phyloP scores from a whole-genome alignment of 2,329 filamentous ascomycete species.

The Amylocarpus encephaloides region DNA sequence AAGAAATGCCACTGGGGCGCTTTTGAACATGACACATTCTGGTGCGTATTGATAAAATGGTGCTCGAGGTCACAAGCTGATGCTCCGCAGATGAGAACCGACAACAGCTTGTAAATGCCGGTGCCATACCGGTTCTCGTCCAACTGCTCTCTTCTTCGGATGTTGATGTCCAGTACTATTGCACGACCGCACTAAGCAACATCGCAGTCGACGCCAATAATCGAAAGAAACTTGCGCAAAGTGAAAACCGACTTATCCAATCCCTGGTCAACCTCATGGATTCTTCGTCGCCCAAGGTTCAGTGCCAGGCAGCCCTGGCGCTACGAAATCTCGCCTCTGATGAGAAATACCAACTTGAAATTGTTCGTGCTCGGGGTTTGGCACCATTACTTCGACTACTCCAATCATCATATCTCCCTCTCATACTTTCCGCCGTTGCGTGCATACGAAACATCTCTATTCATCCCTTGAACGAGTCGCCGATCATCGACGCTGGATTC shows the following conservation, averaged over 20 bases:
- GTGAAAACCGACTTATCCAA: constrained; percentile 85
- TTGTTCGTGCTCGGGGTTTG: constrained; percentile 83
- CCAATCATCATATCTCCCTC: constrained; percentile 89
- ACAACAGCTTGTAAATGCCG: constrained; percentile 93
- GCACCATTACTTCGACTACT: constrained; percentile 80
- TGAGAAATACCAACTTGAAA: constrained; percentile 97
- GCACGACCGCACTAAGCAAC: constrained; percentile 95
- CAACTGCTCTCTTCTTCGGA: constrained; percentile 88
- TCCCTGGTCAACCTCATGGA: constrained; percentile 96
- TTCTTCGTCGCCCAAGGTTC: constrained; percentile 92
- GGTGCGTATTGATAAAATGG: constrained; percentile 47
- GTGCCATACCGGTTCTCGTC: constrained; percentile 95
- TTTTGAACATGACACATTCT: constrained; percentile 99
- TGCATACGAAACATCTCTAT: constrained; percentile 99
- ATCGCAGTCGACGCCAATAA: constrained; percentile 93
- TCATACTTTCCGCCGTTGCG: constrained; percentile 93
- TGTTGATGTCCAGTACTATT: constrained; percentile 98
- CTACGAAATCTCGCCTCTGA: constrained; percentile 94
- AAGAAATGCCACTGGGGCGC: constrained; percentile 89
- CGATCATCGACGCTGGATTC: constrained; percentile 97
- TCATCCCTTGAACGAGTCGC: constrained; percentile 93
- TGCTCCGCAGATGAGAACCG: constrained; percentile 75
- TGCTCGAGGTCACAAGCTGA: constrained; percentile 12
- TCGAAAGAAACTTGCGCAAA: constrained; percentile 82
- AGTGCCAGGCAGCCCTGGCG: constrained; percentile 92